These are phyloP conservation scores for Naganishia vishniacii DNA, from an alignment of 768 basidiomycete species.

Conservation along the genomic window DNA sequence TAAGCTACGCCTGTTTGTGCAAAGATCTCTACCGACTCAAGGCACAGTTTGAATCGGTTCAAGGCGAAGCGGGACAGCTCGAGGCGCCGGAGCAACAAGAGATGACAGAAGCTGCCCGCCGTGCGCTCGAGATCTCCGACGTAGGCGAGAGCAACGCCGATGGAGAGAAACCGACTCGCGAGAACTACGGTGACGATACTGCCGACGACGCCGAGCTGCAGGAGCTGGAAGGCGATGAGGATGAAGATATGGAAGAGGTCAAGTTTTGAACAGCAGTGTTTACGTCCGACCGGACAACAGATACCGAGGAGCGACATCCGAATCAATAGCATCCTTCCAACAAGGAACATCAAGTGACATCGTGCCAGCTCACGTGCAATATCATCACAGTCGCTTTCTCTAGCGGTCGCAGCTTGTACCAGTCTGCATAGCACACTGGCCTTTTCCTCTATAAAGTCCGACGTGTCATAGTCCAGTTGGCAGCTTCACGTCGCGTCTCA, in stretches of 20 bases:
- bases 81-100: slow-evolving; percentile 17
- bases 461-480: no score
- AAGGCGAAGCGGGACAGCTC: slow-evolving; percentile 17
- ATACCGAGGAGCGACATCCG: no score
- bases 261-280: neutral
- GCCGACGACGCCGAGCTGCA: slow-evolving; percentile 16
- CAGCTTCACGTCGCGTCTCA: no score
- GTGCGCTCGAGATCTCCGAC: neutral
- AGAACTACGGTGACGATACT: neutral
- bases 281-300: neutral
- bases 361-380: no score
- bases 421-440: no score
- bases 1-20: neutral
- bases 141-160: slow-evolving; percentile 3
- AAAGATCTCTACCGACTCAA: slow-evolving; percentile 19
- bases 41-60: slow-evolving; percentile 5
- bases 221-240: slow-evolving; percentile 20
- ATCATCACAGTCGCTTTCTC: no score
- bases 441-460: no score
- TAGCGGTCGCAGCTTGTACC: no score
- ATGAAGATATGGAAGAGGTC: slow-evolving; percentile 26
- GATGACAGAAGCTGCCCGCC: slow-evolving; percentile 4
- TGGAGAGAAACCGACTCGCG: neutral
- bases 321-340: no score
- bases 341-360: no score